Base-by-base conservation (phyloP, 805 yeast genomes). In the Ogataea wickerhamii region DNA sequence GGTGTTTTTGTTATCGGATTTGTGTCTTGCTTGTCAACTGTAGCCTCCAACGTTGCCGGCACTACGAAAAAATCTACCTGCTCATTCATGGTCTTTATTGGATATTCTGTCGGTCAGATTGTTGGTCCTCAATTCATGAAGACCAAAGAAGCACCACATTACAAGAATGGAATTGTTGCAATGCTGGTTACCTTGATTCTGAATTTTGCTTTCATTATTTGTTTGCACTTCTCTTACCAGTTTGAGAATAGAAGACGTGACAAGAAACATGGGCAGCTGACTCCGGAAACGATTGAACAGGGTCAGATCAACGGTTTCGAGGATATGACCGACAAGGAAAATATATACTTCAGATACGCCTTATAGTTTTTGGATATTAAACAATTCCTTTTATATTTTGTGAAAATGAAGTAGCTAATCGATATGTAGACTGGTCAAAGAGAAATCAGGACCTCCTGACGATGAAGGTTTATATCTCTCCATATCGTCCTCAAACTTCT, bases 41-140 rank as follows among this genome's bases (percentile, higher is more conserved):
- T 43, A 22, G 19, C 29, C 13, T 38, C 80, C 37, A 78, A 78
- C 48, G 74, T 81, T 4, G 76, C 82, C 1, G 83, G 83, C 4
- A 73, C 76, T 32, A 74, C 80, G 6, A 78, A 77, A 48, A 67
- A 77, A 45, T 55, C 76, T 16, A 66, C 71, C 19, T 55, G 80
- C 36, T 73, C 73, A 44, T 76, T 73, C 6, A 51, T 69, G 28
- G 74, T 78, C 3, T 72, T 77, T 74, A 63, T 76, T 40, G 73
- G 71, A 7, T 76, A 75, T 52, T 73, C 76, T 13, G 60, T 76
- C 20, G 74, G 78, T 6, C 69, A 78, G 48, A 61, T 82, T 44
- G 64, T 75, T 28, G 84, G 82, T 1, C 84, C 86, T 3, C 82
- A 78, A 50, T 57, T 76, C 51, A 77, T 78, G 58, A 70, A 76